Conservation (phyloP, 495 filamentous ascomycete genomes). For the Penicillium nucicola region DNA sequence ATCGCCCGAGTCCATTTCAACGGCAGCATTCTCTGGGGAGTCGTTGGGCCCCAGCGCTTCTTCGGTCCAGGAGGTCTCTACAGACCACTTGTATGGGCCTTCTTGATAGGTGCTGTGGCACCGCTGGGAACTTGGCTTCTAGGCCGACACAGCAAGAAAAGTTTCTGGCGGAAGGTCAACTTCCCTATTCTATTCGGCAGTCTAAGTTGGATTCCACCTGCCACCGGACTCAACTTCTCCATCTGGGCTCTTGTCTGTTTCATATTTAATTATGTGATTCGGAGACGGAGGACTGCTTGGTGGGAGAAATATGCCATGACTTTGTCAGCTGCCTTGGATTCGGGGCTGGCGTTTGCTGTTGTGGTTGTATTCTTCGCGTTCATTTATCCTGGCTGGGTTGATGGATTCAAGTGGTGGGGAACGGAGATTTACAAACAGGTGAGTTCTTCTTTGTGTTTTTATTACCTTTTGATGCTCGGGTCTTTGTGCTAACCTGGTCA, state of each 20-base stretch:
- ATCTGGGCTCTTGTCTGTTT: slow-evolving; percentile 63
- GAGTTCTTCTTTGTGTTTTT: neutral
- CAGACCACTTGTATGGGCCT: slow-evolving; percentile 58
- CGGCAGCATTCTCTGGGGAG: slow-evolving; percentile 84
- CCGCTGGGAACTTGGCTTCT: slow-evolving; percentile 67
- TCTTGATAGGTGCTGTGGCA: slow-evolving; percentile 66
- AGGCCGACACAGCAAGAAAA: slow-evolving; percentile 47
- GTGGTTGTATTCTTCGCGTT: slow-evolving; percentile 76
- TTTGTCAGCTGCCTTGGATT: slow-evolving; percentile 76
- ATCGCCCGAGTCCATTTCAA: slow-evolving; percentile 89
- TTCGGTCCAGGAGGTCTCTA: slow-evolving; percentile 70
- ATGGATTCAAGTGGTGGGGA: slow-evolving; percentile 28
- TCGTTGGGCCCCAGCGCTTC: slow-evolving; percentile 74
- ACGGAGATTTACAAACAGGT: slow-evolving; percentile 31
- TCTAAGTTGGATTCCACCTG: slow-evolving; percentile 74
- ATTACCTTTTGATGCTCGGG: neutral
- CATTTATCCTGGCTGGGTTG: slow-evolving; percentile 25
- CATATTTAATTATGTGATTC: slow-evolving; percentile 74
- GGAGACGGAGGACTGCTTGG: slow-evolving; percentile 64
- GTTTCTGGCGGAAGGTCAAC: slow-evolving; percentile 37
- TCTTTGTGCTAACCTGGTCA: neutral
- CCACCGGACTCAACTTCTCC: slow-evolving; percentile 37
- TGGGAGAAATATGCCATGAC: slow-evolving; percentile 92
- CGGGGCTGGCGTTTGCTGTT: slow-evolving; percentile 72
- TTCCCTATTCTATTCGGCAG: slow-evolving; percentile 42